phyloP scores from a whole-genome alignment of 73 alveolate genomes.

The Stentor coeruleus region DNA sequence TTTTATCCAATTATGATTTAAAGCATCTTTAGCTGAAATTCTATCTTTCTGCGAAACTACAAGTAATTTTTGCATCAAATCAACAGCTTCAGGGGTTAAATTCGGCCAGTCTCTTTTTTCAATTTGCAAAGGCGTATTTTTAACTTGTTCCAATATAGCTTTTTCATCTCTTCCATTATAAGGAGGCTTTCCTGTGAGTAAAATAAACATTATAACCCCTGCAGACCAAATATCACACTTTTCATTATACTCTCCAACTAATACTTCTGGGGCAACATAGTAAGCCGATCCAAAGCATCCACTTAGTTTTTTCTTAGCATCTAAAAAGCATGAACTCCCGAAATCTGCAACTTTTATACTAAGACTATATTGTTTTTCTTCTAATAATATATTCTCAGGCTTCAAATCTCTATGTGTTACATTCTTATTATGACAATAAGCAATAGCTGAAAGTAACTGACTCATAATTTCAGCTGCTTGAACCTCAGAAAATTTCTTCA shows the following conservation, averaged over 20 bases:
- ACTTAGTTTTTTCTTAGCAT: too few species aligned
- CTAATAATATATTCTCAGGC: constrained; percentile 69
- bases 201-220: constrained; percentile 39
- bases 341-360: constrained; percentile 66
- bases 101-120: constrained; percentile 44
- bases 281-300: too few species aligned
- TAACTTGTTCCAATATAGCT: constrained; percentile 39
- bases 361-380: constrained; percentile 34
- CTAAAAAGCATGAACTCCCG: constrained; percentile 54
- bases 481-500: constrained; percentile 51
- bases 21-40: constrained; percentile 53
- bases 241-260: constrained; percentile 40
- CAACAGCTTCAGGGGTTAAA: constrained; percentile 38
- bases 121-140: constrained; percentile 34
- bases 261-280: constrained; percentile 49
- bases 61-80: constrained; percentile 41
- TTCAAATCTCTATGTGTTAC: constrained; percentile 73
- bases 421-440: constrained; percentile 65
- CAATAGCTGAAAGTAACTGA: constrained; percentile 53
- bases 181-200: constrained; percentile 52
- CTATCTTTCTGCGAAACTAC: constrained; percentile 40
- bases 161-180: constrained; percentile 42
- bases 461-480: constrained; percentile 62
- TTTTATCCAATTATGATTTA: constrained; percentile 47
- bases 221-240: constrained; percentile 49